Evolutionary conservation across 2,329 filamentous ascomycete genomes (phyloP).

Genomic region (Diaporthe velutina): DNA sequence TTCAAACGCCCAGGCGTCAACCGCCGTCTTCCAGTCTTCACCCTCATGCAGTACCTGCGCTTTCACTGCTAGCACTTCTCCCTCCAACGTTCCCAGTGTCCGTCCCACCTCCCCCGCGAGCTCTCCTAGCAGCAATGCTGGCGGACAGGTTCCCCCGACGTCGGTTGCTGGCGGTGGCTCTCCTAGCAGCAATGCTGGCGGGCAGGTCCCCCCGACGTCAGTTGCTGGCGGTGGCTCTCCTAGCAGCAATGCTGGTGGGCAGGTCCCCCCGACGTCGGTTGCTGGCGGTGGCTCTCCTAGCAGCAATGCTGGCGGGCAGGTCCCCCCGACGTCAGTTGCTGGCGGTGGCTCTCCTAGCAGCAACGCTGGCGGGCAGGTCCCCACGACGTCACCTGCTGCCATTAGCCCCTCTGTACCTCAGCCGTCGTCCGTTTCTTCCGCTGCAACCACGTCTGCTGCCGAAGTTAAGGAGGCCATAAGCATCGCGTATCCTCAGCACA

Average conservation of each 20-base stretch:
- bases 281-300: too few species aligned
- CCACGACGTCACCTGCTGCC: not conserved
- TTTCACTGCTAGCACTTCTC: slow-evolving; percentile 12
- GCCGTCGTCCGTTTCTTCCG: not conserved
- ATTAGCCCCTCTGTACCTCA: not conserved
- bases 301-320: too few species aligned
- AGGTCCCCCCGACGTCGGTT: not conserved
- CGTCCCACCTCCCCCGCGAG: not conserved
- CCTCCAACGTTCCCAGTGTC: not conserved
- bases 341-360: not conserved
- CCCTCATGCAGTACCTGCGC: not conserved
- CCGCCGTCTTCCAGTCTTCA: not conserved
- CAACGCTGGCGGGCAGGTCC: not conserved
- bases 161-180: not conserved
- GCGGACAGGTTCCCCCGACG: not conserved
- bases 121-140: not conserved
- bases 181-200: too few species aligned
- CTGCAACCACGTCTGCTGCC: not conserved
- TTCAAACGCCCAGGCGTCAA: not conserved
- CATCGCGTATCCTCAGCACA: not conserved
- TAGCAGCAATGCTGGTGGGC: too few species aligned
- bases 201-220: not conserved
- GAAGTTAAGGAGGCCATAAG: not conserved
- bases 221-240: too few species aligned
- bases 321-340: not conserved